phyloP scores from a whole-genome alignment of 306 rosid species.

The Inga laurina region DNA sequence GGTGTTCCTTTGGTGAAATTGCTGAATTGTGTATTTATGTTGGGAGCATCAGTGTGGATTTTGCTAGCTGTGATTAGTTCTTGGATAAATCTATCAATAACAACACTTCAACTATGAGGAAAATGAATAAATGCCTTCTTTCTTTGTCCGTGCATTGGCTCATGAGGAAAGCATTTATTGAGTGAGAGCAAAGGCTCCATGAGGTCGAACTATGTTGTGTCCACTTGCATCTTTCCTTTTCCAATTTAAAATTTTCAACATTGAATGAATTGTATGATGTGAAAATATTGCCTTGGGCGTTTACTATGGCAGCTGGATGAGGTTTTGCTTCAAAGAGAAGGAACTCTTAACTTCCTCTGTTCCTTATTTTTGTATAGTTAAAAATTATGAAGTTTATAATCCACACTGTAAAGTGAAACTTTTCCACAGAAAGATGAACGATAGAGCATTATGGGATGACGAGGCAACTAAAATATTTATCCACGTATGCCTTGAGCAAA shows the following conservation, averaged over 20 bases:
- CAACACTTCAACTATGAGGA: not conserved
- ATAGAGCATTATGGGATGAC: too few species aligned
- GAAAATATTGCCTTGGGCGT: not conserved
- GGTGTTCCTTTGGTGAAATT: slow-evolving; percentile 33
- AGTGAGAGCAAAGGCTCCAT: slow-evolving; percentile 16
- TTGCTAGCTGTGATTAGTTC: slow-evolving; percentile 26
- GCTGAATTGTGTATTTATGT: slow-evolving; percentile 37
- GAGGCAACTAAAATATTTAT: too few species aligned
- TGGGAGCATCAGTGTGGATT: slow-evolving; percentile 18
- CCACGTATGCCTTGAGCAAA: too few species aligned
- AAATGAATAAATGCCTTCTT: not conserved
- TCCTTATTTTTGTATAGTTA: not conserved
- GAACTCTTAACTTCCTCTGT: not conserved
- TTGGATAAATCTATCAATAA: not conserved
- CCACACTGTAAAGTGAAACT: too few species aligned
- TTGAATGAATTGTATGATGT: not conserved
- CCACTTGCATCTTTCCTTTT: not conserved
- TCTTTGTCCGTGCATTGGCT: not conserved
- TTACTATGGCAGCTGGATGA: not conserved
- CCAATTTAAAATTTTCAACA: not conserved
- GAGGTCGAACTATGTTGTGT: slow-evolving; percentile 6
- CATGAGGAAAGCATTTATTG: not conserved
- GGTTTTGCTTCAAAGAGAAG: not conserved
- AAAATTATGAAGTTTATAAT: too few species aligned
- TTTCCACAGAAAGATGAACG: too few species aligned